Evolutionary conservation across 768 basidiomycete genomes (phyloP), one percentile per base, ranked within the genome.

Genomic region (Cyclocybe aegerita): DNA sequence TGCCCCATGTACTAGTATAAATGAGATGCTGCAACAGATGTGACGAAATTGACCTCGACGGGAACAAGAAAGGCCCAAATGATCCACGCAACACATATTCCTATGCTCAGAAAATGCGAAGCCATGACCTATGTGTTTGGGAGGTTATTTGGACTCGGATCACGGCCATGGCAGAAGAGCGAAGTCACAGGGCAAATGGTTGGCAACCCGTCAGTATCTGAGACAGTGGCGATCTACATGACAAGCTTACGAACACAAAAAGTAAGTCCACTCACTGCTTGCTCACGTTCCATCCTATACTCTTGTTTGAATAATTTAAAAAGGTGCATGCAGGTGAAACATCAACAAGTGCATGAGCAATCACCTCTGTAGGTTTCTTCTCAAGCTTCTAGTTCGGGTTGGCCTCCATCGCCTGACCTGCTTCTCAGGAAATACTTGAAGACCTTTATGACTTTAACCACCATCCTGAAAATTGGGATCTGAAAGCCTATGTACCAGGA

Each of bases 51-150:
- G 43, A 50, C 9, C 44, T 58, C 4, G 50, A 61, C 29, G 53
- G 57, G 12, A 46, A 52, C 3, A 9, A 14, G 4, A 47, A 48
- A 35, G 29, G 36, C 11, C 8, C 40, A 2, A 50, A 41, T 0
- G 43, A 48, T 4, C 15, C 54, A 4, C 54, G 56, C 1, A 51
- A 50, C 16, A 55, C 61, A 2, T 73, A 66, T 38, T 41, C 55
- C 1, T 64, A 71, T 61, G 69, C 69, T 0, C 70, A 71, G 46
- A 71, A 71, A 43, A 67, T 74, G 65, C 44, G 68, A 1, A 4
- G 52, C 65, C 3, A 60, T 64, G 42, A 67, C 65, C 0, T 65
- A 69, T 51, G 58, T 55, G 3, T 71, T 70, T 54, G 62, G 64
- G 4, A 56, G 57, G 9, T 43, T 62, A 8, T 41, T 53, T 41